These are phyloP conservation scores for Exserohilum turcica DNA, from an alignment of 2,329 filamentous ascomycete species.

Conservation along the genomic window DNA sequence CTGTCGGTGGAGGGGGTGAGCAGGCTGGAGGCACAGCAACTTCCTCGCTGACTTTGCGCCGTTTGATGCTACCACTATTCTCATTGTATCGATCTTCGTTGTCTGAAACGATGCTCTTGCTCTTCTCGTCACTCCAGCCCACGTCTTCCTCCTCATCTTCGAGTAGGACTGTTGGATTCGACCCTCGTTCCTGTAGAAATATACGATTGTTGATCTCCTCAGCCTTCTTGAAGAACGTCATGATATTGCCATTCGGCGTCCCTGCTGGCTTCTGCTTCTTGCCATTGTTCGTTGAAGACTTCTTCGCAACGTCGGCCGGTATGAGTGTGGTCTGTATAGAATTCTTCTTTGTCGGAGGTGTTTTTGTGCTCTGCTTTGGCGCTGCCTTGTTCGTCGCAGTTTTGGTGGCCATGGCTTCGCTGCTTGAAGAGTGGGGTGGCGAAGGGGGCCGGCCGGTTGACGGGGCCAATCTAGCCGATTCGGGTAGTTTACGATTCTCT, in stretches of 20 bases:
- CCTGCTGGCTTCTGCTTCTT: slow-evolving; percentile 48
- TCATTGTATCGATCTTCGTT: slow-evolving; percentile 51
- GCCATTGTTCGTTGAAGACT: slow-evolving; percentile 36
- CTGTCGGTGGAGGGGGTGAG: slow-evolving; percentile 32
- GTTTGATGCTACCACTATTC: slow-evolving; percentile 49
- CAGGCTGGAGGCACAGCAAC: slow-evolving; percentile 48
- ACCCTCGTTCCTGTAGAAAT: slow-evolving; percentile 43
- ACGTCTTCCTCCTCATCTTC: slow-evolving; percentile 32
- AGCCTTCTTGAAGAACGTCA: slow-evolving; percentile 61
- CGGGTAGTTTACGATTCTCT: slow-evolving; percentile 49
- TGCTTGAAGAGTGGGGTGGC: slow-evolving; percentile 48
- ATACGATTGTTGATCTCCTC: slow-evolving; percentile 49
- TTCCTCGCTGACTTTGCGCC: slow-evolving; percentile 46
- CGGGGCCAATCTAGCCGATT: slow-evolving; percentile 46
- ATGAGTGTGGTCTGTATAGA: slow-evolving; percentile 44
- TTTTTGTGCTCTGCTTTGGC: slow-evolving; percentile 19
- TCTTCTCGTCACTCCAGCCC: slow-evolving; percentile 40
- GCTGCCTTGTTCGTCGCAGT: slow-evolving; percentile 28
- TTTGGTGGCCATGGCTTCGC: slow-evolving; percentile 31
- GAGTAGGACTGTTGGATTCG: slow-evolving; percentile 25
- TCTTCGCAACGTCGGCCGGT: slow-evolving; percentile 38
- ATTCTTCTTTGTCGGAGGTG: slow-evolving; percentile 28
- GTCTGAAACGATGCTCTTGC: slow-evolving; percentile 26
- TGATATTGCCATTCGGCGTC: slow-evolving; percentile 57
- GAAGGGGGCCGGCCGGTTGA: slow-evolving; percentile 60